Evolutionary conservation across 2,329 filamentous ascomycete genomes (phyloP), one percentile per base, ranked within the genome.

Genomic region (Claviceps africana): DNA sequence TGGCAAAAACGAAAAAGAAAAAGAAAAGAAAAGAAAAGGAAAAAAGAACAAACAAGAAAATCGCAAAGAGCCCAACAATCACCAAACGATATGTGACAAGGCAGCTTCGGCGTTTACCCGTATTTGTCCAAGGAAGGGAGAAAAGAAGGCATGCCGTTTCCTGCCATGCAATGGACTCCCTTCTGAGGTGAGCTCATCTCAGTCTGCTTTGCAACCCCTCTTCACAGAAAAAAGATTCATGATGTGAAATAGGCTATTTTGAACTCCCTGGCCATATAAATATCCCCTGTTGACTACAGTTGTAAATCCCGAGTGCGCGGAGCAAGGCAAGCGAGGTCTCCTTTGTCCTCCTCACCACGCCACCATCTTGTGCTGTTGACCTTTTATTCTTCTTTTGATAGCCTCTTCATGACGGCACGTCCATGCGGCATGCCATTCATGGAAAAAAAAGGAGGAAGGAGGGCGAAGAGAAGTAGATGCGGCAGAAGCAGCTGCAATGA

Each of bases 181-280:
- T 22, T 11, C 5, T 19, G 19, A 13, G 2, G 3, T 22, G n/a
- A 3, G 2, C 4, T 22, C 39, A 2, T 11, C 39, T 19, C 39
- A 42, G 10, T 35, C 33, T 35, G 33, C 31, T 33, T 33, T 33
- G 31, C 31, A 33, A 33, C 31, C 9, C 30, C 30, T 33, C 31
- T 33, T 33, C 33, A 11, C 35, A n/a, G 17, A 37, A 15, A 15
- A 7, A 37, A 15, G 15, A n/a, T n/a, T 1, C 17, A 7, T 37
- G 3, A 37, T n/a, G 35, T 37, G 35, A 49, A 56, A 56, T 50
- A 55, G 58, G 56, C 56, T 60, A 57, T 51, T 60, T 54, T 48
- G 61, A 62, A 57, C 60, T 60, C 61, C 22, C 8, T 35, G 30
- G 30, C 37, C 8, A 17, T 25, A 21, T 25, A 21, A 22, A 43